Base-by-base conservation (phyloP, 2,329 filamentous ascomycete species). In the Thelonectria rubi region DNA sequence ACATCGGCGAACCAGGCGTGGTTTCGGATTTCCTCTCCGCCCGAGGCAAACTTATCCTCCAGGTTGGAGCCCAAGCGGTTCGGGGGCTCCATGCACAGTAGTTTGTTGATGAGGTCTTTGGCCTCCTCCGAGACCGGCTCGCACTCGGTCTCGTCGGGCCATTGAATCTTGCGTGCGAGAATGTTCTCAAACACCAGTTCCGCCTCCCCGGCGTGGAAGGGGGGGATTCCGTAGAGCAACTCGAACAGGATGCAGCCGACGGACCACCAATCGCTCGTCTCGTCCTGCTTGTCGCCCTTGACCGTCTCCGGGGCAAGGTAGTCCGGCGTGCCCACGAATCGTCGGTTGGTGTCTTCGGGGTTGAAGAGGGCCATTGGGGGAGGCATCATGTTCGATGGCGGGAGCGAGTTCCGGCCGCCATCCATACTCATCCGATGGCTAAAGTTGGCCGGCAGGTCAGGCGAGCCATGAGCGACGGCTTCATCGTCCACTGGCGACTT, bases 241-340 rank as follows among this genome's bases (percentile, higher is more conserved):
- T 99, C 95, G 72, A 97, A 99, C 77, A 98, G 81, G 69, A 99
- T 98, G 76, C 96, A 99, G 1, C 95, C 95, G n/a, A 99, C 85
- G 20, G 95, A 98, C 95, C 95, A 99, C 95, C 95, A 99, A 87
- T 99, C 95, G 74, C 95, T 98, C 68, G 94, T 95, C 76, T 98
- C 94, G 73, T 99, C 95, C 76, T 99, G 95, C 2, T 94, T 93
- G 67, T 93, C 89, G 51, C 96, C 95, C 67, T 93, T 94, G 73
- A 99, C 97, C 0, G 96, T 99, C 75, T 99, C 96, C 0, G 95
- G 95, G 0, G 95, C 95, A 14, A 99, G 85, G 74, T 99, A 99
- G 76, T 99, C 95, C 0, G 95, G 95, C 0, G 95, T 99, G 32
- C 95, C 95, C 9, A 99, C 95, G 71, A 99, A 99, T 40, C 93